Evolutionary conservation across 306 rosid genomes (phyloP).

Genomic region (Lathyrus sativus): DNA sequence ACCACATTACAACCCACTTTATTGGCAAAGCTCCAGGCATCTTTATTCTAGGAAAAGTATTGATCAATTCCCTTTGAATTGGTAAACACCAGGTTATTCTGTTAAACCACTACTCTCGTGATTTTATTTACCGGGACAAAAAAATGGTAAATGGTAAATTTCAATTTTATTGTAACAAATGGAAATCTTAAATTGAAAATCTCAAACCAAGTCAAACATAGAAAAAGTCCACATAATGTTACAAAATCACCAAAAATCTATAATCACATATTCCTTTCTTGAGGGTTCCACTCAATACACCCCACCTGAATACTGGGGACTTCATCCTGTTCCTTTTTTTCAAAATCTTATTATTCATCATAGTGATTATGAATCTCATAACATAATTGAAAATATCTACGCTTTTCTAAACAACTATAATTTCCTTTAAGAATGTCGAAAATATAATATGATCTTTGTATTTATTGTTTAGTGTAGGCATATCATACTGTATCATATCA

Average conservation of each 20-base stretch:
- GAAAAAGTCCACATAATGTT: background rate
- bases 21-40: slow-evolving; percentile 10
- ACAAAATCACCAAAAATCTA: background rate
- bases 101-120: background rate
- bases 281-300: background rate
- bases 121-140: slow-evolving; percentile 13
- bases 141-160: background rate
- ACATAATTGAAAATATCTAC: slow-evolving; percentile 1
- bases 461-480: background rate
- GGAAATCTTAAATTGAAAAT: slow-evolving; percentile 11
- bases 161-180: slow-evolving; percentile 1
- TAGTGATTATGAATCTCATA: slow-evolving; percentile 1
- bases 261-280: background rate
- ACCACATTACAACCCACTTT: slow-evolving; percentile 15
- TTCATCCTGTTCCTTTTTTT: slow-evolving; percentile 2
- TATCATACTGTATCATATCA: background rate
- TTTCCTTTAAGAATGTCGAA: slow-evolving; percentile 2
- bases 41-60: slow-evolving; percentile 3
- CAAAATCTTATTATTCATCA: slow-evolving; percentile 8
- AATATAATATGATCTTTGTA: background rate
- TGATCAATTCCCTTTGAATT: background rate
- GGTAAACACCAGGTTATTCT: slow-evolving; percentile 3
- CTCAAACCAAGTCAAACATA: background rate
- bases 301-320: background rate
- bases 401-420: slow-evolving; percentile 9